Evolutionary conservation across 768 basidiomycete species (phyloP).

Genomic region (Calocera viscosa): DNA sequence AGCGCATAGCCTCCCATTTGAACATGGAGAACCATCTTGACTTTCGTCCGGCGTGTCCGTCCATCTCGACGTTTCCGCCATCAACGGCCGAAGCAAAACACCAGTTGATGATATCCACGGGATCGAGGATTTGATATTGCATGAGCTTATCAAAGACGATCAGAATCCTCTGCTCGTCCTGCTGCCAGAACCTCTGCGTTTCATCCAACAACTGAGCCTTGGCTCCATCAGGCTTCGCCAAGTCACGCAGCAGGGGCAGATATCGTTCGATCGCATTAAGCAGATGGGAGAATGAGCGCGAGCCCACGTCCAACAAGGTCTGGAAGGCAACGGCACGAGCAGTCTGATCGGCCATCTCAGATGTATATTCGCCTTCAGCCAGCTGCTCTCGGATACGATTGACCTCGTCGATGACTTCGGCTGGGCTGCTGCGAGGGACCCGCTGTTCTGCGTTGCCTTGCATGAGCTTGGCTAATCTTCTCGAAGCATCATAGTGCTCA

Average conservation of each 20-base stretch:
- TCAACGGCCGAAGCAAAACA: conserved; percentile 47
- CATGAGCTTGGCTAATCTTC: conserved; percentile 69
- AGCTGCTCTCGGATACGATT: conserved; percentile 55
- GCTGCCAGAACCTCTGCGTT: conserved; percentile 67
- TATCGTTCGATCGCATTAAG: conserved; percentile 96
- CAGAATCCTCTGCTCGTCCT: conserved; percentile 71
- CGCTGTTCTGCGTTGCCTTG: conserved; percentile 65
- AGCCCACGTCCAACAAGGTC: conserved; percentile 79
- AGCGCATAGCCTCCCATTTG: conserved; percentile 77
- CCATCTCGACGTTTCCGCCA: conserved; percentile 28
- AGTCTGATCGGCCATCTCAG: conserved; percentile 50
- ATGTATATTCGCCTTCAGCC: conserved; percentile 46
- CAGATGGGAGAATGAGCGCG: conserved; percentile 93
- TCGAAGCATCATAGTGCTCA: conserved; percentile 35
- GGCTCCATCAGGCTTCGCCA: conserved; percentile 41
- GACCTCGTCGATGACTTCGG: conserved; percentile 66
- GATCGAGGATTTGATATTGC: conserved; percentile 96
- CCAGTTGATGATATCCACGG: conserved; percentile 80
- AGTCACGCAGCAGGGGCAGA: conserved; percentile 55
- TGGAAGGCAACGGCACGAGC: conserved; percentile 73
- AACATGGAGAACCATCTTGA: conserved; percentile 30
- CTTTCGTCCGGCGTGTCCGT: background rate
- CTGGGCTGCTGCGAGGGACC: conserved; percentile 64
- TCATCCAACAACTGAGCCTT: conserved; percentile 59
- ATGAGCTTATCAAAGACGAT: conserved; percentile 97